These are phyloP conservation scores for Fusarium ramigenum DNA, from an alignment of 2,329 filamentous ascomycete genomes.

Conservation along the genomic window DNA sequence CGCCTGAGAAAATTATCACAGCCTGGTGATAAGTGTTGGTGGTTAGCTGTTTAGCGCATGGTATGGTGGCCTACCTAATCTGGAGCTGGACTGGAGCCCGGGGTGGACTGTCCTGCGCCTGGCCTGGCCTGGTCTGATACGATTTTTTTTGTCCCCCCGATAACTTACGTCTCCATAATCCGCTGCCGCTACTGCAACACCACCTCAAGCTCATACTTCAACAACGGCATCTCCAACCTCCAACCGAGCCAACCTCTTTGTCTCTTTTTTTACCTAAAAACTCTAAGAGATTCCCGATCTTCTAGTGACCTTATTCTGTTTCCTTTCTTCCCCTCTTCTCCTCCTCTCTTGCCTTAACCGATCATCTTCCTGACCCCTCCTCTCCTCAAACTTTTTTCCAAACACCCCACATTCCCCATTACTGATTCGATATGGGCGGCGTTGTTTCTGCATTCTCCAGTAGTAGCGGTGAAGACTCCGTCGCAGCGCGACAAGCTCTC, in stretches of 20 bases:
- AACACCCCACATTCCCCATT: conserved; percentile 28
- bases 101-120: neutral
- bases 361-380: conserved; percentile 12
- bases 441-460: conserved; percentile 52
- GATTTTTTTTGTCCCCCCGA: conserved; percentile 30
- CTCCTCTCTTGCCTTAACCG: neutral
- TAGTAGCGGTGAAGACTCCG: conserved; percentile 46
- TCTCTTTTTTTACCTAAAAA: conserved; percentile 8
- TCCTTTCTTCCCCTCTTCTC: conserved; percentile 1
- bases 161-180: conserved; percentile 15
- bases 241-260: conserved; percentile 25
- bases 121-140: conserved; percentile 19
- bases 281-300: conserved; percentile 9
- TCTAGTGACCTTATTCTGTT: neutral
- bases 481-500: conserved; percentile 47
- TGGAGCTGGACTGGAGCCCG: neutral
- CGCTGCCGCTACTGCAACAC: conserved; percentile 29
- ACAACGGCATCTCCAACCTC: conserved; percentile 28
- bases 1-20: conserved; percentile 23
- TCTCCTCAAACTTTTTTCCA: neutral
- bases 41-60: neutral
- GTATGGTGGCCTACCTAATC: conserved; percentile 3
- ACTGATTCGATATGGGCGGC: conserved; percentile 50
- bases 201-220: conserved; percentile 18
- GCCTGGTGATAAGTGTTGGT: neutral